Evolutionary conservation across 805 yeast species (phyloP).

Genomic region (Starmerella bacillaris): DNA sequence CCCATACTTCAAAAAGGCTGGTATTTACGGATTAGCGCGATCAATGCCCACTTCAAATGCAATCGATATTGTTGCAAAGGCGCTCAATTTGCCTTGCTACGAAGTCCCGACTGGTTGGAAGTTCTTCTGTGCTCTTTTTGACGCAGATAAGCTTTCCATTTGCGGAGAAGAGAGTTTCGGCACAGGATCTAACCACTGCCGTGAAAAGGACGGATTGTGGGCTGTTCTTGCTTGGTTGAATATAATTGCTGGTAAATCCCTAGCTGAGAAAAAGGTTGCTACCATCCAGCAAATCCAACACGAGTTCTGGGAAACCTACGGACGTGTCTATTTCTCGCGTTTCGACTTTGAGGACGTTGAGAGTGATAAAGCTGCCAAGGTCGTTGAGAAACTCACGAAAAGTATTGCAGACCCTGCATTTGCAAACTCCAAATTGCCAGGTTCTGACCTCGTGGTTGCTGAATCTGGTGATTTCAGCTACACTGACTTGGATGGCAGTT

Average conservation of each 20-base stretch:
- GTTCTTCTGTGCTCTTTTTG: conserved; percentile 89
- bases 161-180: conserved; percentile 98
- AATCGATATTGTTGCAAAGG: conserved; percentile 72
- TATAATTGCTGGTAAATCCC: conserved; percentile 67
- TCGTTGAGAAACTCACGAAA: conserved; percentile 37
- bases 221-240: conserved; percentile 95
- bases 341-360: conserved; percentile 80
- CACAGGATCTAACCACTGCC: conserved; percentile 90
- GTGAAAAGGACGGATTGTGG: conserved; percentile 98
- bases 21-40: conserved; percentile 84
- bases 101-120: conserved; percentile 99
- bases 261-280: conserved; percentile 39
- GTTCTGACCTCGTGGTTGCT: conserved; percentile 34
- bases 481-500: conserved; percentile 87
- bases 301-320: conserved; percentile 79
- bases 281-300: conserved; percentile 65
- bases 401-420: conserved; percentile 27
- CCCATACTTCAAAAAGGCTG: conserved; percentile 78
- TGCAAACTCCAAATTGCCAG: conserved; percentile 32
- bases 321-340: conserved; percentile 92
- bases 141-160: conserved; percentile 78
- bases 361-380: conserved; percentile 51
- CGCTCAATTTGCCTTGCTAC: conserved; percentile 54
- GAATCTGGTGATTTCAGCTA: conserved; percentile 82
- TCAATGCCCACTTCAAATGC: conserved; percentile 97